Evolutionary conservation across 495 filamentous ascomycete species (phyloP).

Genomic region (Penicillium cataractarum): DNA sequence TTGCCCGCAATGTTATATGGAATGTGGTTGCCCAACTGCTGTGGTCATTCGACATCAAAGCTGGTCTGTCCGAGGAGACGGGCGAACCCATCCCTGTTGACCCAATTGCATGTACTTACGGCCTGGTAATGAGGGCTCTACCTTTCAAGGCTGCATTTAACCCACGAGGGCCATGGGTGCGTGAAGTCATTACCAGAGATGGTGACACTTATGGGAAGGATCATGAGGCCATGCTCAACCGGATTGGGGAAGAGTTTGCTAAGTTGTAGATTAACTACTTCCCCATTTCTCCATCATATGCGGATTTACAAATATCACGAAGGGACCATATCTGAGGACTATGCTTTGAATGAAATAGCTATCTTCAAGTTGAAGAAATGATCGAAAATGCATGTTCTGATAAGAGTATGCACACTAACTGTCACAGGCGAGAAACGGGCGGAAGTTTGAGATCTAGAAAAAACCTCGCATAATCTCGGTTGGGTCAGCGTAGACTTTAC

Average conservation of each 20-base stretch:
- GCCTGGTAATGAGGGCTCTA: constrained; percentile 30
- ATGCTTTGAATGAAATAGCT: too few species aligned
- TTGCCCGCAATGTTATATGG: constrained; percentile 34
- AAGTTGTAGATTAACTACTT: constrained; percentile 14
- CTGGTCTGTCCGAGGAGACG: constrained; percentile 14
- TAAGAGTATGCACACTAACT: too few species aligned
- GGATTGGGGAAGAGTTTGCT: constrained; percentile 29
- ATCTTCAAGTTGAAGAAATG: too few species aligned
- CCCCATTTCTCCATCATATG: neutral
- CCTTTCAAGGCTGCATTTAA: constrained; percentile 30
- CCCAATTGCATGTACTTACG: constrained; percentile 29
- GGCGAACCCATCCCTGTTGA: constrained; percentile 24
- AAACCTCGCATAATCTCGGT: too few species aligned
- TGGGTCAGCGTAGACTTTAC: too few species aligned
- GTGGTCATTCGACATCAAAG: constrained; percentile 38
- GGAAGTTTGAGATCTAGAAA: too few species aligned
- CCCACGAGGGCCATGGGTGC: constrained; percentile 25
- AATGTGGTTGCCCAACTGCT: constrained; percentile 30
- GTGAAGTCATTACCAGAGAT: constrained; percentile 17
- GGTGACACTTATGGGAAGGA: constrained; percentile 28
- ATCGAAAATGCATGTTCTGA: too few species aligned
- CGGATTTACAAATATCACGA: too few species aligned
- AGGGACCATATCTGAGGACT: too few species aligned
- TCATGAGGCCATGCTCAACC: constrained; percentile 34
- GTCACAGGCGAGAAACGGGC: too few species aligned